phyloP scores from a whole-genome alignment of 176 grass and related monocot genomes.

The Cymbopogon citratus region DNA sequence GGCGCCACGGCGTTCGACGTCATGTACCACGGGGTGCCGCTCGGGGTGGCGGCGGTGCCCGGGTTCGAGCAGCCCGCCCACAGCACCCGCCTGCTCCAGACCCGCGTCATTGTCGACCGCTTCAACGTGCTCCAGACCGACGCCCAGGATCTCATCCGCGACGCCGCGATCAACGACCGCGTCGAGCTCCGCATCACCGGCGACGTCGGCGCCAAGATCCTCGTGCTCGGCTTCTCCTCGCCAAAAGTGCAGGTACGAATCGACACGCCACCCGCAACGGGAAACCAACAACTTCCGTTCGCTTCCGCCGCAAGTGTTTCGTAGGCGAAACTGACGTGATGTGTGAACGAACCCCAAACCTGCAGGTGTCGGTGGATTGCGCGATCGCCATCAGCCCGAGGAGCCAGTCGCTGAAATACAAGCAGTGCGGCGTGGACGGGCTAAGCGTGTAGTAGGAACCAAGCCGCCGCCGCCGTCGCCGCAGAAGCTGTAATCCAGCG shows the following conservation, averaged over 20 bases:
- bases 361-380: slow-evolving; percentile 90
- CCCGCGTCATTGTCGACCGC: slow-evolving; percentile 82
- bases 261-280: background rate
- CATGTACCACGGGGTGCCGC: slow-evolving; percentile 93
- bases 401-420: slow-evolving; percentile 88
- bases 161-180: slow-evolving; percentile 76
- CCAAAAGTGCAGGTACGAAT: slow-evolving; percentile 71
- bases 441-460: slow-evolving; percentile 70
- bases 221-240: slow-evolving; percentile 80
- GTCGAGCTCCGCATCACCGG: slow-evolving; percentile 93
- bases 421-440: slow-evolving; percentile 95
- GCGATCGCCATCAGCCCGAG: slow-evolving; percentile 88
- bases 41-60: slow-evolving; percentile 74
- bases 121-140: slow-evolving; percentile 95
- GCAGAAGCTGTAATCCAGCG: slow-evolving; percentile 28
- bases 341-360: slow-evolving; percentile 7
- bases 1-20: slow-evolving; percentile 67
- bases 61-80: slow-evolving; percentile 92
- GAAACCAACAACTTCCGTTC: background rate
- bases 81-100: slow-evolving; percentile 70
- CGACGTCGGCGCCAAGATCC: slow-evolving; percentile 84
- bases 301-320: slow-evolving; percentile 9
- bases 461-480: background rate
- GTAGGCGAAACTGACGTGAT: too few relatives aligned
- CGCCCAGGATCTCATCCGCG: slow-evolving; percentile 79